Conservation (phyloP, 1,284 basidiomycete genomes). For the Macrocybe sp. region DNA sequence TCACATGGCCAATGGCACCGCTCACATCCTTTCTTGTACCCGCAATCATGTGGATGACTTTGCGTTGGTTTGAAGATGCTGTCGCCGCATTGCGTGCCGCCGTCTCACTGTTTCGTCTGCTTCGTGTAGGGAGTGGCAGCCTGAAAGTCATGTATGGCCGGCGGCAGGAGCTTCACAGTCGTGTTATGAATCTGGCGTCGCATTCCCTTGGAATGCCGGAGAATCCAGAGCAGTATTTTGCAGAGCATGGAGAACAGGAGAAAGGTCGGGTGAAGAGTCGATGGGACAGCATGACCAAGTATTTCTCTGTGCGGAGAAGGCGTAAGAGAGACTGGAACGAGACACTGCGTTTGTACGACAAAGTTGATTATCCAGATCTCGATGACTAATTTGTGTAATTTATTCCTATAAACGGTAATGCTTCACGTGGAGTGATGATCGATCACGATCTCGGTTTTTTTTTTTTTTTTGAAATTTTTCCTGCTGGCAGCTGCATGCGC, state of each 20-base stretch:
- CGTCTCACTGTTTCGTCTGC: conserved; percentile 52
- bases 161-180: conserved; percentile 51
- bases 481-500: no score
- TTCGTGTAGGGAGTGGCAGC: conserved; percentile 55
- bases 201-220: conserved; percentile 57
- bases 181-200: conserved; percentile 63
- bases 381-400: conserved; percentile 12
- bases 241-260: conserved; percentile 48
- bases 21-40: conserved; percentile 60
- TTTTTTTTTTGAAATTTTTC: no score
- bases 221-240: conserved; percentile 64
- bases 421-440: no score
- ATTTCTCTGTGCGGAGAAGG: conserved; percentile 73
- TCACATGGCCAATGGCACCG: conserved; percentile 57
- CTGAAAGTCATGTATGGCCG: conserved; percentile 47
- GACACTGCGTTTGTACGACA: conserved; percentile 71
- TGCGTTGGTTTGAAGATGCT: conserved; percentile 84
- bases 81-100: conserved; percentile 74
- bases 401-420: no score
- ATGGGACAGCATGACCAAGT: conserved; percentile 66
- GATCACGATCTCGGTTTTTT: no score
- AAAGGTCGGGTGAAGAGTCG: conserved; percentile 62
- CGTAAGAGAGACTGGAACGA: conserved; percentile 88
- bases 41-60: conserved; percentile 77
- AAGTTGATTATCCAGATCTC: conserved; percentile 68